Evolutionary conservation across 2,329 filamentous ascomycete genomes (phyloP).

Genomic region (Penicillium janthinellum): DNA sequence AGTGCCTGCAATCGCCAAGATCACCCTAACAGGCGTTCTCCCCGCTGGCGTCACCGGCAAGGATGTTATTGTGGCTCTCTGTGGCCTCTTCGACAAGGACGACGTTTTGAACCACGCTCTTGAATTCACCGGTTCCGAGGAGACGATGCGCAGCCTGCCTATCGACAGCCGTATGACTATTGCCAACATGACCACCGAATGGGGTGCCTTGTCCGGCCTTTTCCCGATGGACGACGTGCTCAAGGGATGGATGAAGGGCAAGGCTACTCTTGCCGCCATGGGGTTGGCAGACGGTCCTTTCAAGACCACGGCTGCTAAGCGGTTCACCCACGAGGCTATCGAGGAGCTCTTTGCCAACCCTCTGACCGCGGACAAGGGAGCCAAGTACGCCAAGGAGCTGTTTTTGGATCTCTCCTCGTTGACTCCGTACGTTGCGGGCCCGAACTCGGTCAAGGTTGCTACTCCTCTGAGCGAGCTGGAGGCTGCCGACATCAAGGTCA

Average conservation of each 20-base stretch:
- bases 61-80: constrained; percentile 89
- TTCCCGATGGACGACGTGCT: constrained; percentile 81
- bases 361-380: constrained; percentile 71
- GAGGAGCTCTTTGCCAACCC: constrained; percentile 71
- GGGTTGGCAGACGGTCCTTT: constrained; percentile 53
- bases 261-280: constrained; percentile 72
- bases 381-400: constrained; percentile 79
- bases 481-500: constrained; percentile 70
- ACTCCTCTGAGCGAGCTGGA: constrained; percentile 76
- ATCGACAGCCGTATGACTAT: constrained; percentile 72
- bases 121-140: constrained; percentile 79
- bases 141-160: constrained; percentile 72
- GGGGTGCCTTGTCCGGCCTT: constrained; percentile 71
- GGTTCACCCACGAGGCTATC: constrained; percentile 72
- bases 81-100: constrained; percentile 80
- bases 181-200: constrained; percentile 80
- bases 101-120: constrained; percentile 90
- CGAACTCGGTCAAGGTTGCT: constrained; percentile 86
- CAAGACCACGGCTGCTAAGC: constrained; percentile 52
- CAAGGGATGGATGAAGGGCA: constrained; percentile 71
- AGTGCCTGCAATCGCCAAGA: constrained; percentile 78
- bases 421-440: constrained; percentile 80
- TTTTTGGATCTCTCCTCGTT: constrained; percentile 82
- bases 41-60: constrained; percentile 85
- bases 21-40: constrained; percentile 74